Evolutionary conservation across 345 rosid species (phyloP).

Genomic region (Populus tremula): DNA sequence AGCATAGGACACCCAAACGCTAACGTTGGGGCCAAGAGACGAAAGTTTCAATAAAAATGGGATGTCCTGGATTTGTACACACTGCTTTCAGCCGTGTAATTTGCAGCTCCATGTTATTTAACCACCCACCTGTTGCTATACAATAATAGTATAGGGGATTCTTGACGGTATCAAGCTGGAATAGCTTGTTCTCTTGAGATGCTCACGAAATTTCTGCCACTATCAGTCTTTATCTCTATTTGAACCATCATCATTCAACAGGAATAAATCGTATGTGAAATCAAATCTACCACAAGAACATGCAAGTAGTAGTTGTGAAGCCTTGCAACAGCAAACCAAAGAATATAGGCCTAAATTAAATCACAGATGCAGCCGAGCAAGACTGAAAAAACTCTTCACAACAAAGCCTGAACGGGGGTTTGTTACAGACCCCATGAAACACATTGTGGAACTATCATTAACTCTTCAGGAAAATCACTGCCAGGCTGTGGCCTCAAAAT

Average conservation of each 20-base stretch:
- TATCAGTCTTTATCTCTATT: neutral
- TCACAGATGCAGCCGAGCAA: constrained; percentile 13
- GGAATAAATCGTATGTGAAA: neutral
- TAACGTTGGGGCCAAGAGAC: no score
- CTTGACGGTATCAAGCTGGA: no score
- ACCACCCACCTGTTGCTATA: neutral
- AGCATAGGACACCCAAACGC: neutral
- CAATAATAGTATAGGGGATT: no score
- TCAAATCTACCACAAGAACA: neutral
- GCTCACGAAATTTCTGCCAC: neutral
- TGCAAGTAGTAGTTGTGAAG: neutral
- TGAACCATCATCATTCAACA: neutral
- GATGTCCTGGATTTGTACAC: neutral
- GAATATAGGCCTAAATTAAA: constrained; percentile 6
- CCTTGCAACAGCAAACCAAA: neutral
- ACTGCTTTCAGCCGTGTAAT: neutral
- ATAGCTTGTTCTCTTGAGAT: neutral
- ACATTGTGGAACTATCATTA: neutral
- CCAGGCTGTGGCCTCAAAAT: neutral
- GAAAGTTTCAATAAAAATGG: no score
- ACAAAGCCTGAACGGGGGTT: constrained; percentile 1
- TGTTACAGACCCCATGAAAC: neutral
- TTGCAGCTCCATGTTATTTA: neutral
- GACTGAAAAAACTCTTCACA: constrained; percentile 1
- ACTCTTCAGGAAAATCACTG: constrained; percentile 1